phyloP scores from a whole-genome alignment of 1,284 basidiomycete species.

The Tilletia indica region DNA sequence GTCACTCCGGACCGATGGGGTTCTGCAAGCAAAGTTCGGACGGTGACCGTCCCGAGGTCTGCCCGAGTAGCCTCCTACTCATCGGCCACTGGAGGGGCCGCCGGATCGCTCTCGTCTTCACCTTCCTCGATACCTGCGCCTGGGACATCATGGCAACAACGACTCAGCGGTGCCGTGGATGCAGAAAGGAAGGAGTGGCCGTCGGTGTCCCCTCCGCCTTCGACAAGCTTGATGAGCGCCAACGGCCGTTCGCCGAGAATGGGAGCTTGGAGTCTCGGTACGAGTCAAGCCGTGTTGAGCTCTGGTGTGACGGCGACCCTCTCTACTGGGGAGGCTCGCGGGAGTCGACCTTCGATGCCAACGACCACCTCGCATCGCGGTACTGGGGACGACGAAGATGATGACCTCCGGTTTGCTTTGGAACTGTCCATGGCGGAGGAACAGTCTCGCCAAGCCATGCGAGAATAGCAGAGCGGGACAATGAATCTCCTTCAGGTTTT shows the following conservation, averaged over 20 bases:
- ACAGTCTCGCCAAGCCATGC: conserved; percentile 21
- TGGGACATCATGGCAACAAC: too few species aligned
- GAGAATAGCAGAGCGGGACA: too few species aligned
- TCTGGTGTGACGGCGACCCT: not conserved
- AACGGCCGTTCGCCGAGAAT: not conserved
- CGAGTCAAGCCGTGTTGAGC: not conserved
- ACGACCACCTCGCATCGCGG: not conserved
- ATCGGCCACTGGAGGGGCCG: conserved; percentile 15
- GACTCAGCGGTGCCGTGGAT: not conserved
- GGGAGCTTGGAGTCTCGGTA: conserved; percentile 9
- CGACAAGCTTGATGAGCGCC: not conserved
- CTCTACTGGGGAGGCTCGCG: not conserved
- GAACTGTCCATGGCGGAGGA: conserved; percentile 49
- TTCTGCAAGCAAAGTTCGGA: conserved; percentile 42
- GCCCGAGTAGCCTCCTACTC: conserved; percentile 30
- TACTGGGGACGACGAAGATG: conserved; percentile 28
- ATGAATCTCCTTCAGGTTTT: too few species aligned
- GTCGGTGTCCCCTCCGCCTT: not conserved
- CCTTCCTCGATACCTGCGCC: not conserved
- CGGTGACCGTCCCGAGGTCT: conserved; percentile 36
- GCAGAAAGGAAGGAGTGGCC: not conserved
- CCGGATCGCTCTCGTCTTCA: conserved; percentile 2
- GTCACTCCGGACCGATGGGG: conserved; percentile 28
- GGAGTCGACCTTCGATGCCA: not conserved
- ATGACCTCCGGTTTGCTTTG: conserved; percentile 43